Evolutionary conservation across 805 yeast species (phyloP).

Genomic region (Saturnispora galanensis): DNA sequence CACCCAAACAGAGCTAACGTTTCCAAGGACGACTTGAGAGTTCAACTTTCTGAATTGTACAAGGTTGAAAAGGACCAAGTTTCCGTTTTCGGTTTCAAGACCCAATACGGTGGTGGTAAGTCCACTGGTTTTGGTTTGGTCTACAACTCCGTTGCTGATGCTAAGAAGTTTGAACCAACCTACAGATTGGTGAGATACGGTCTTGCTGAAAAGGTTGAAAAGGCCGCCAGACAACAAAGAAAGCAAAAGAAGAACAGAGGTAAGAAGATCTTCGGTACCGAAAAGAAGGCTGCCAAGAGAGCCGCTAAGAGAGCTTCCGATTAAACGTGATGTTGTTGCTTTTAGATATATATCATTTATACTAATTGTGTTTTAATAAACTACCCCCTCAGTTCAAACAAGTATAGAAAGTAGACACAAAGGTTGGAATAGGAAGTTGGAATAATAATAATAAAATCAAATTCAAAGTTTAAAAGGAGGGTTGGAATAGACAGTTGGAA

Average conservation of each 20-base stretch:
- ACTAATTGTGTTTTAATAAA: constrained; percentile 3
- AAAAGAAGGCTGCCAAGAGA: constrained; percentile 86
- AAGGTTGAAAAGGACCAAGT: constrained; percentile 59
- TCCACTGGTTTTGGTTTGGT: constrained; percentile 98
- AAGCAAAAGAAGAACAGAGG: constrained; percentile 99
- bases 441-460: too few species aligned
- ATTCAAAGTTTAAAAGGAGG: too few species aligned
- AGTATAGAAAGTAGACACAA: too few species aligned
- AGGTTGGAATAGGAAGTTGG: too few species aligned
- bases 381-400: constrained; percentile 1
- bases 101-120: constrained; percentile 99
- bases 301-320: constrained; percentile 86
- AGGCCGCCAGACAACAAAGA: constrained; percentile 99
- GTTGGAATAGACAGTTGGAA: too few species aligned
- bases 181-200: constrained; percentile 99
- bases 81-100: constrained; percentile 98
- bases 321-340: constrained; percentile 28
- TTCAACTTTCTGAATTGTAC: constrained; percentile 47
- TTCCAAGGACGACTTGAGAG: constrained; percentile 98
- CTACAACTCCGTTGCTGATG: constrained; percentile 95
- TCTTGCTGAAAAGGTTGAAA: constrained; percentile 90
- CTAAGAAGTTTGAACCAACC: constrained; percentile 97
- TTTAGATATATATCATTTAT: constrained; percentile 3
- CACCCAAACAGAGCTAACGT: constrained; percentile 99
- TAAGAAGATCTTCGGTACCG: constrained; percentile 98